Evolutionary conservation across 805 yeast species (phyloP).

Genomic region (Starmerella bombi): DNA sequence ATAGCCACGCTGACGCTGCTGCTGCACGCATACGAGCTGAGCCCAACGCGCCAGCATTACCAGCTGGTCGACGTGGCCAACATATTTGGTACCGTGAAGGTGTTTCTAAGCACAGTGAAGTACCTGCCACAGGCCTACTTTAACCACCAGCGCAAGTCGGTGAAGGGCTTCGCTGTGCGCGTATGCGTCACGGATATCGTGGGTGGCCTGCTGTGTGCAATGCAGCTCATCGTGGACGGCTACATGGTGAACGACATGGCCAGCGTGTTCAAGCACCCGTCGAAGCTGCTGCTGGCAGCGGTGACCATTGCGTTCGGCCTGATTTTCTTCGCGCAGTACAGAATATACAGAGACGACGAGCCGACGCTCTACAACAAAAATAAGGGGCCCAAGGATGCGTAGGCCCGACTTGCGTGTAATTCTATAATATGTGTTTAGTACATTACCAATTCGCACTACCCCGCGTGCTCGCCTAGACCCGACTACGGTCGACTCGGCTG

Average conservation of each 20-base stretch:
- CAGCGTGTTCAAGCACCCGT: slow-evolving; percentile 32
- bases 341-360: slow-evolving; percentile 14
- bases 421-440: too few relatives aligned
- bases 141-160: slow-evolving; percentile 33
- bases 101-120: slow-evolving; percentile 34
- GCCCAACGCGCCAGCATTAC: slow-evolving; percentile 21
- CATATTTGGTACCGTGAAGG: slow-evolving; percentile 34
- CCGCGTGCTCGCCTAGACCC: too few relatives aligned
- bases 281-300: slow-evolving; percentile 33
- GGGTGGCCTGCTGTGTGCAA: slow-evolving; percentile 32
- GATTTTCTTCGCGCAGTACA: slow-evolving; percentile 26
- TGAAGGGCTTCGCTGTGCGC: slow-evolving; percentile 35
- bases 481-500: too few relatives aligned
- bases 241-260: slow-evolving; percentile 25
- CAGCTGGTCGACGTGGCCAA: slow-evolving; percentile 31
- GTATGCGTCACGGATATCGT: slow-evolving; percentile 33
- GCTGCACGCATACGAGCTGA: slow-evolving; percentile 23
- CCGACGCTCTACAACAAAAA: slow-evolving; percentile 13
- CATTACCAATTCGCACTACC: too few relatives aligned
- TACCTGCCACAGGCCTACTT: slow-evolving; percentile 38
- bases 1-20: slow-evolving; percentile 17
- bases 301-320: slow-evolving; percentile 27
- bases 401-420: too few relatives aligned
- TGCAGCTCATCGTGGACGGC: slow-evolving; percentile 33
- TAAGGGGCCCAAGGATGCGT: not conserved